A percentile compares a stretch with the other conserved stretches of the same genome.
phyloP scores from a whole-genome alignment of 208 protist species.

The Acanthamoeba lugdunensis region DNA sequence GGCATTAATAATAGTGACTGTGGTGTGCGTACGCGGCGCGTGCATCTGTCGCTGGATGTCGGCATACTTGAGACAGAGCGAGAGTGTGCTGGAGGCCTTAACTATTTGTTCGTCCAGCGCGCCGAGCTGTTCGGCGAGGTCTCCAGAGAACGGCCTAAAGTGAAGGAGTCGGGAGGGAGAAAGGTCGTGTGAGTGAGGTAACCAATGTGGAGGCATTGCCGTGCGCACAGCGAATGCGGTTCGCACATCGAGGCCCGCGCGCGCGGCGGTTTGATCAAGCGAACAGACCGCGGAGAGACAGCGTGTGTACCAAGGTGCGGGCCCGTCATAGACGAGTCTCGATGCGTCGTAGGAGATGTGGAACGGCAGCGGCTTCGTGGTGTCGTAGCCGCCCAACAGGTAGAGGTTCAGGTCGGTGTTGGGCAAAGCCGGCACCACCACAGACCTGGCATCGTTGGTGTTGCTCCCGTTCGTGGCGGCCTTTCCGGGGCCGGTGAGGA shows the following conservation, averaged over 20 bases:
- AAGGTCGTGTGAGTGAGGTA: neutral
- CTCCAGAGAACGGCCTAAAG: neutral
- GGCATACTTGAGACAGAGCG: neutral
- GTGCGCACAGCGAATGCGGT: no score
- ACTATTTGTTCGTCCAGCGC: neutral
- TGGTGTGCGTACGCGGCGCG: neutral
- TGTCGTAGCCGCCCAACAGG: neutral
- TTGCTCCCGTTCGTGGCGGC: neutral
- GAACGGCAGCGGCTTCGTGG: neutral
- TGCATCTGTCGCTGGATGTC: conserved; percentile 5
- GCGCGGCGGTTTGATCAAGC: neutral
- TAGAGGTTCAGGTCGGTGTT: conserved; percentile 33
- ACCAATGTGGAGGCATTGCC: no score
- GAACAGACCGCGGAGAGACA: neutral
- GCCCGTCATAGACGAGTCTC: neutral
- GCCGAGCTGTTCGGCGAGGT: neutral
- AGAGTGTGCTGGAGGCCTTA: neutral
- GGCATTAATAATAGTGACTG: neutral
- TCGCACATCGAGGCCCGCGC: no score
- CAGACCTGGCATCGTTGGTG: neutral
- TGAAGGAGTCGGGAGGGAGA: neutral
- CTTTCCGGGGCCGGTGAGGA: neutral
- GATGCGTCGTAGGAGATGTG: neutral
- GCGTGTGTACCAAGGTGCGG: neutral
- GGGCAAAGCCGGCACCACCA: neutral